Conservation (phyloP, 495 filamentous ascomycete species). For the Thermochaetoides thermophila region DNA sequence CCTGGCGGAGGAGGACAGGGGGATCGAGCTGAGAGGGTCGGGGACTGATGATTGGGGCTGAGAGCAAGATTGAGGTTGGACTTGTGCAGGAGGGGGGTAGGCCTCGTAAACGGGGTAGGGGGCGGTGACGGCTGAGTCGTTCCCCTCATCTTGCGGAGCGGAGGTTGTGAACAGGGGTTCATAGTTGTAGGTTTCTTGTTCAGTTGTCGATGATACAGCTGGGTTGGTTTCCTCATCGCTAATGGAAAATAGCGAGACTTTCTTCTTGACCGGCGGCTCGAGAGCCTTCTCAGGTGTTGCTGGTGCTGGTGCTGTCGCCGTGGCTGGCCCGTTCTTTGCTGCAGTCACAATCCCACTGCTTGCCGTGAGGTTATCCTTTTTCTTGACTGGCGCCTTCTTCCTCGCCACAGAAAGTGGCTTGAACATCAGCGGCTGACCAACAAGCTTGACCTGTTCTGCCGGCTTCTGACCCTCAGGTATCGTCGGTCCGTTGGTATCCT, state of each 20-base stretch:
- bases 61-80: slow-evolving; percentile 4
- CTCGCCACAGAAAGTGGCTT: slow-evolving; percentile 69
- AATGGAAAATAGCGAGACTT: slow-evolving; percentile 32
- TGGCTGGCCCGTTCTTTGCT: neutral
- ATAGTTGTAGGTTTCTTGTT: slow-evolving; percentile 30
- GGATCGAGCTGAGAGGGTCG: slow-evolving; percentile 31
- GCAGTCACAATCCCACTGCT: too few species aligned
- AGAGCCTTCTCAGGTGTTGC: too few species aligned
- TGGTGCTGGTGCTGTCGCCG: slow-evolving; percentile 1
- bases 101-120: slow-evolving; percentile 21
- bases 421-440: slow-evolving; percentile 74
- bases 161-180: neutral
- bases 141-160: neutral
- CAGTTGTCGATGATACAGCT: slow-evolving; percentile 4
- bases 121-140: slow-evolving; percentile 8
- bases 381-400: slow-evolving; percentile 31
- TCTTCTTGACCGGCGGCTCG: slow-evolving; percentile 21
- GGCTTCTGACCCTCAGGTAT: slow-evolving; percentile 32
- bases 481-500: slow-evolving; percentile 14
- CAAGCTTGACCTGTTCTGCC: slow-evolving; percentile 47
- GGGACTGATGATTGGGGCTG: slow-evolving; percentile 3
- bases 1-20: slow-evolving; percentile 52
- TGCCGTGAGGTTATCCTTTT: slow-evolving; percentile 5
- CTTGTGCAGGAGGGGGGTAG: slow-evolving; percentile 7
- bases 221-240: slow-evolving; percentile 16